Percentiles rank a stretch among this genome's conserved stretches.
Evolutionary conservation across 768 basidiomycete species (phyloP).

Genomic region (Lentinula boryana): DNA sequence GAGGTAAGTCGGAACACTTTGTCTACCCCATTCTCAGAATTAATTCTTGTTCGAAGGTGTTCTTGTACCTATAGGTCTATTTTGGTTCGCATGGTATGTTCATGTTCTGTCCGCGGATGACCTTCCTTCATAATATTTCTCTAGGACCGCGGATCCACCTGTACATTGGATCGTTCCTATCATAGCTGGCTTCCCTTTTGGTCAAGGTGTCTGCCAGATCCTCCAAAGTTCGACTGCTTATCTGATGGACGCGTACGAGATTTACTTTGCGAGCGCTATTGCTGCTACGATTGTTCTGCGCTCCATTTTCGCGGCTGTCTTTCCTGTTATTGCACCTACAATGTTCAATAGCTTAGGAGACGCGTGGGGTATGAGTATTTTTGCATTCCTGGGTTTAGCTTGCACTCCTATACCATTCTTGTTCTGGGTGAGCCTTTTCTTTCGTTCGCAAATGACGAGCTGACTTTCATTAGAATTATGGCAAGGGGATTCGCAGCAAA

Average conservation of each 20-base stretch:
- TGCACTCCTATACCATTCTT: slow-evolving; percentile 53
- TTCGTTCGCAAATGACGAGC: background rate
- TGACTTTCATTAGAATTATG: slow-evolving; percentile 36
- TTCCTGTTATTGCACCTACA: slow-evolving; percentile 51
- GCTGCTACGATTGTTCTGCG: slow-evolving; percentile 66
- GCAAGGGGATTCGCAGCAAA: slow-evolving; percentile 32
- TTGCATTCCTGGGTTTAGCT: slow-evolving; percentile 41
- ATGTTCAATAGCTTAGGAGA: slow-evolving; percentile 51
- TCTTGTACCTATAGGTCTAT: slow-evolving; percentile 24
- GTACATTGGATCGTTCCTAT: slow-evolving; percentile 67
- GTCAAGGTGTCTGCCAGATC: slow-evolving; percentile 35
- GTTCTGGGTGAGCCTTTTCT: slow-evolving; percentile 39
- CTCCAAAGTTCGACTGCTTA: slow-evolving; percentile 63
- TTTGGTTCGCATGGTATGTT: slow-evolving; percentile 52
- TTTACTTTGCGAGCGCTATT: slow-evolving; percentile 63
- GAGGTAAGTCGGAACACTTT: slow-evolving; percentile 25
- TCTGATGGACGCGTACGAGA: slow-evolving; percentile 64
- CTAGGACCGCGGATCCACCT: slow-evolving; percentile 43
- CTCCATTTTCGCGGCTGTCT: slow-evolving; percentile 54
- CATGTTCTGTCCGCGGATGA: background rate
- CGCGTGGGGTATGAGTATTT: slow-evolving; percentile 48
- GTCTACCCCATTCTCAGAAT: background rate
- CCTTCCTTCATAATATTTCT: background rate
- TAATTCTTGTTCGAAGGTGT: slow-evolving; percentile 21
- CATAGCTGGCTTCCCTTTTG: slow-evolving; percentile 63